Evolutionary conservation across 2,329 filamentous ascomycete species (phyloP).

Genomic region (Phialophora chinensis): DNA sequence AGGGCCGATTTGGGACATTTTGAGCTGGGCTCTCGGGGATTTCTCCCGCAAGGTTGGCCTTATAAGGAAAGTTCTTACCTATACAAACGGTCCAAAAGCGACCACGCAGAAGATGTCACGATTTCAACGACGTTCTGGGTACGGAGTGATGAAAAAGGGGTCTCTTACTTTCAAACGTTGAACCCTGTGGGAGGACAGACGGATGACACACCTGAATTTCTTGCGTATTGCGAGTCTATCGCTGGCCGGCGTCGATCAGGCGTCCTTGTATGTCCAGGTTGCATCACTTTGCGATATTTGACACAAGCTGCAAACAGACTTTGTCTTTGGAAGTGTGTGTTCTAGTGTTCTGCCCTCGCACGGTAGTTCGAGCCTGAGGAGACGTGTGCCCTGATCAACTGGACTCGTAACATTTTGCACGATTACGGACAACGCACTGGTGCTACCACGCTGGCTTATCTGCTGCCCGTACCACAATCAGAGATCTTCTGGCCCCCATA

Average conservation of each 20-base stretch:
- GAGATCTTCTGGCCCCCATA: constrained; percentile 10
- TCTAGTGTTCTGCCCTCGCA: background rate
- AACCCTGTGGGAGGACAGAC: background rate
- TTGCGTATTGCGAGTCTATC: background rate
- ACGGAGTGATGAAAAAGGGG: background rate
- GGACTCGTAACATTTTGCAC: constrained; percentile 3
- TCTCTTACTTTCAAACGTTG: background rate
- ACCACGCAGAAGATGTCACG: background rate
- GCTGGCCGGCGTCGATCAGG: constrained; percentile 16
- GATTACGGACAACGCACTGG: constrained; percentile 16
- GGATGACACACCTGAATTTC: background rate
- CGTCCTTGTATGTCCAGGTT: constrained; percentile 4
- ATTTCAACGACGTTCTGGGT: background rate
- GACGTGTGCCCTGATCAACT: background rate
- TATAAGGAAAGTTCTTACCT: background rate
- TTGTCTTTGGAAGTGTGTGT: background rate
- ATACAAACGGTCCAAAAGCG: background rate
- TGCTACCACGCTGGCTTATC: constrained; percentile 8
- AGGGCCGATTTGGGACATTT: constrained; percentile 40
- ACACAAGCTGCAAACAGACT: background rate
- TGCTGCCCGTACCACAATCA: background rate
- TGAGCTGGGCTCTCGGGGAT: constrained; percentile 3
- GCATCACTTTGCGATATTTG: background rate
- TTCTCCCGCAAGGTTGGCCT: background rate
- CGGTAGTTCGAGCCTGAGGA: background rate